Evolutionary conservation across 1,284 basidiomycete genomes (phyloP).

Genomic region (Irpex sp.): DNA sequence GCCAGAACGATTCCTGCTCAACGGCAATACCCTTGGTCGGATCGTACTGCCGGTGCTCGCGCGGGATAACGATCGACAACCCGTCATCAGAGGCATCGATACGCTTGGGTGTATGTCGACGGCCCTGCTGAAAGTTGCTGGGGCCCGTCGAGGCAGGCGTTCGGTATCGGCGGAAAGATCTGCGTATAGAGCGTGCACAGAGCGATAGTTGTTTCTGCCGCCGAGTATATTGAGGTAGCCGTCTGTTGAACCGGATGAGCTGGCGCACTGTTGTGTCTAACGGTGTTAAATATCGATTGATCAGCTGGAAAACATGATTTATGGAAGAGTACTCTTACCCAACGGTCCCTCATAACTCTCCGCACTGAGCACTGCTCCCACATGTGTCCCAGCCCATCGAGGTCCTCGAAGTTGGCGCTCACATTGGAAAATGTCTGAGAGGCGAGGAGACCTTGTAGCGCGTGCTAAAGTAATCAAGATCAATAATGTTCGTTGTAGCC

Average conservation of each 20-base stretch:
- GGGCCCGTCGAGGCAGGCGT: background rate
- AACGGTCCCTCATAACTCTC: background rate
- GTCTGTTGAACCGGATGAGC: background rate
- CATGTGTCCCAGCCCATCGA: background rate
- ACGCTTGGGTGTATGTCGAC: background rate
- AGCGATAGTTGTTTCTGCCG: background rate
- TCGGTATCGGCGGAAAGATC: background rate
- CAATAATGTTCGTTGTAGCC: background rate
- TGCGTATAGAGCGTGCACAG: background rate
- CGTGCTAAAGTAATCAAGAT: background rate
- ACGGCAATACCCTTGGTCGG: background rate
- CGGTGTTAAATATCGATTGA: too few relatives aligned
- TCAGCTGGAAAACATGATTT: background rate
- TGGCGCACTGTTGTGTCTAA: too few relatives aligned
- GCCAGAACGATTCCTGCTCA: background rate
- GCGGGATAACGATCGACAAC: background rate
- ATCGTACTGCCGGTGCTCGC: background rate
- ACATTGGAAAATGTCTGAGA: background rate
- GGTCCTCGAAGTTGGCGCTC: background rate
- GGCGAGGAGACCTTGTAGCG: background rate
- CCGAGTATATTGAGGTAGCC: background rate
- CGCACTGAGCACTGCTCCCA: background rate
- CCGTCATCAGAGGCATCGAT: background rate
- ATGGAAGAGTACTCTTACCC: background rate
- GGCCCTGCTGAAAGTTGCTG: background rate